Base-by-base conservation (phyloP, 164 flowering plant species). In the Amborella trichopoda region DNA sequence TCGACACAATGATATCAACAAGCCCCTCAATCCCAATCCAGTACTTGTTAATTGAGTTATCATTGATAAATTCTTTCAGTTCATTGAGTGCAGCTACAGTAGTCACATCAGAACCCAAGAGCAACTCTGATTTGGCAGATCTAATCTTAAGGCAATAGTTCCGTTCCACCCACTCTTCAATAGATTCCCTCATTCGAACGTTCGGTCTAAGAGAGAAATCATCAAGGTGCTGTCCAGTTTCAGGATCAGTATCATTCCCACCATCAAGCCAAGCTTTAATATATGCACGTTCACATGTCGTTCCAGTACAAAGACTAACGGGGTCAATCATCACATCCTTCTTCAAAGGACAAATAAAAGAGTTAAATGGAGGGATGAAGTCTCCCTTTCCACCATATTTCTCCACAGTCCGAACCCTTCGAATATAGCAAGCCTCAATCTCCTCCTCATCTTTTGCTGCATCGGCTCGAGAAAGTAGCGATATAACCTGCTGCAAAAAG, bases 161-260 rank as follows among this genome's bases (percentile, higher is more conserved):
- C n/a, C 68, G 75, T 57, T 82, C 86, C 55, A 69, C 59, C 91
- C 91, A 82, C 59, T 82, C 91, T 42, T 77, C 72, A 34, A 82
- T 82, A 19, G 83, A 75, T 52, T 67, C 75, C 28, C 81, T 77
- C 43, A 82, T 51, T 13, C 56, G 68, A 65, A 68, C 63, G 44
- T 82, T 82, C n/a, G 83, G 43, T 56, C 81, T 71, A 27, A 65
- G 48, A 21, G 80, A 45, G 27, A 61, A 57, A 65, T 79, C 78
- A 46, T 69, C 72, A 43, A 82, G 78, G 41, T 40, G 23, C 26
- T 68, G 65, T 26, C 76, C 76, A 0, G 81, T 82, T 44, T 56
- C 64, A 1, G 86, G 91, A 60, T 82, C 91, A 13, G 58, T 73
- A 58, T 33, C 64, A 28, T 64, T 42, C 19, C 83, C 83, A 46